These are phyloP conservation scores for Aegilops tauschii DNA, from an alignment of 176 grass and related monocot genomes.

Conservation along the genomic window DNA sequence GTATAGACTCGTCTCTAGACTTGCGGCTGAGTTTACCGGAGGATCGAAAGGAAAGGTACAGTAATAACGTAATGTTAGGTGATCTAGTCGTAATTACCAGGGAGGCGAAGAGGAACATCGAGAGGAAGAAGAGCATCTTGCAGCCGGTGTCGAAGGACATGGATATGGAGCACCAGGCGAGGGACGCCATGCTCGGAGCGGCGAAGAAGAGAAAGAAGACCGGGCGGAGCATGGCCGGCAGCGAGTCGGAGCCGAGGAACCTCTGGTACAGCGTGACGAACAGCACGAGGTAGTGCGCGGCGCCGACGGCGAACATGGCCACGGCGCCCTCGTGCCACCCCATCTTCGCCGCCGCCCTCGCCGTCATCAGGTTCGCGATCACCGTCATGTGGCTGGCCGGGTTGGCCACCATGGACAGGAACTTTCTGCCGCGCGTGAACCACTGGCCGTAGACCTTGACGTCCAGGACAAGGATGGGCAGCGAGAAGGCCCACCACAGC, in stretches of 20 bases:
- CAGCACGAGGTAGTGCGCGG: conserved; percentile 86
- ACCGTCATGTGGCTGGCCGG: conserved; percentile 89
- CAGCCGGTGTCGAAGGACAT: conserved; percentile 63
- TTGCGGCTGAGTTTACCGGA: neutral
- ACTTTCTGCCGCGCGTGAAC: conserved; percentile 81
- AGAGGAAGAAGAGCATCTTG: conserved; percentile 97
- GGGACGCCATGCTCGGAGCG: conserved; percentile 74
- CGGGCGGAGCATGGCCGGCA: conserved; percentile 73
- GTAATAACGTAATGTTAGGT: neutral
- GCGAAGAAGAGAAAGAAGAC: conserved; percentile 98
- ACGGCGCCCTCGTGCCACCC: conserved; percentile 75
- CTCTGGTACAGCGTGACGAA: conserved; percentile 90
- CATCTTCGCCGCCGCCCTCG: conserved; percentile 64
- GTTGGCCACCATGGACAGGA: conserved; percentile 90
- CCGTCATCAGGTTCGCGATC: conserved; percentile 81
- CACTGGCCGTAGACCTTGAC: conserved; percentile 92
- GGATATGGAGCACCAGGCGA: conserved; percentile 67
- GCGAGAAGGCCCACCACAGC: conserved; percentile 67
- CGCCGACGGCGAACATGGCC: conserved; percentile 79
- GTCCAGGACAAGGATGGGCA: conserved; percentile 75
- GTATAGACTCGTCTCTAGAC: neutral
- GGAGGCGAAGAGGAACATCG: conserved; percentile 84
- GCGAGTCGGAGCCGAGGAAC: conserved; percentile 67
- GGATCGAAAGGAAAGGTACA: neutral
- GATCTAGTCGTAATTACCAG: conserved; percentile 41